Conservation (phyloP, 148 eudicot genomes). For the Camellia sinensis region DNA sequence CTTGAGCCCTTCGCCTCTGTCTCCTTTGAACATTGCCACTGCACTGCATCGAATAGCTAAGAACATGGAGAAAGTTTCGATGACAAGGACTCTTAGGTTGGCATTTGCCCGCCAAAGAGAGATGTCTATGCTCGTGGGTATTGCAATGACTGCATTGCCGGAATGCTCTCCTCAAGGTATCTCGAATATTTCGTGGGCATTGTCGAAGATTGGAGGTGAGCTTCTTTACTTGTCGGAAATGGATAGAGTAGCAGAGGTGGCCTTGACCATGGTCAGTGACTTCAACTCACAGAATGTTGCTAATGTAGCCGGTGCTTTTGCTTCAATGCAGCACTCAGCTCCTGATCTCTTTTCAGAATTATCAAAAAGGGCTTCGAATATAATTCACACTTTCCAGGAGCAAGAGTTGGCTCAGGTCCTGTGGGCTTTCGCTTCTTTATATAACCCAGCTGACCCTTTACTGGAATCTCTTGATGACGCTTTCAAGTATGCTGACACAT, state of each 20-base stretch:
- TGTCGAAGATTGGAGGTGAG: constrained; percentile 95
- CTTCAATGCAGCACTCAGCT: constrained; percentile 92
- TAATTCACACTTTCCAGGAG: constrained; percentile 62
- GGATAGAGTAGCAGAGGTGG: constrained; percentile 92
- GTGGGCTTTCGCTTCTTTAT: constrained; percentile 91
- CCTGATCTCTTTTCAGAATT: constrained; percentile 68
- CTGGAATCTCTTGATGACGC: constrained; percentile 67
- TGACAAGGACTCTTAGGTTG: constrained; percentile 70
- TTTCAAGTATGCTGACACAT: constrained; percentile 45
- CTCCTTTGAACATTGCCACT: constrained; percentile 90
- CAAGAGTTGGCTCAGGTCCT: constrained; percentile 94
- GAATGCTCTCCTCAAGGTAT: constrained; percentile 93
- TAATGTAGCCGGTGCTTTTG: constrained; percentile 93
- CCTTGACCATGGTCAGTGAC: constrained; percentile 60
- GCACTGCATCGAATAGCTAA: constrained; percentile 93
- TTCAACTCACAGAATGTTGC: constrained; percentile 96
- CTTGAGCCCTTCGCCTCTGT: constrained; percentile 84
- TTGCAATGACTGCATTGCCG: constrained; percentile 77
- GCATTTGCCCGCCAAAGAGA: constrained; percentile 89
- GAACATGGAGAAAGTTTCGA: constrained; percentile 96
- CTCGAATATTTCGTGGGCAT: constrained; percentile 93
- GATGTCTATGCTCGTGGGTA: constrained; percentile 93
- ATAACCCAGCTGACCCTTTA: constrained; percentile 60
- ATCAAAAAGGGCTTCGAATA: constrained; percentile 59
- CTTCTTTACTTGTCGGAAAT: constrained; percentile 86